These are phyloP conservation scores for Dichomitus squalens DNA, from an alignment of 1,284 basidiomycete genomes.

Conservation along the genomic window DNA sequence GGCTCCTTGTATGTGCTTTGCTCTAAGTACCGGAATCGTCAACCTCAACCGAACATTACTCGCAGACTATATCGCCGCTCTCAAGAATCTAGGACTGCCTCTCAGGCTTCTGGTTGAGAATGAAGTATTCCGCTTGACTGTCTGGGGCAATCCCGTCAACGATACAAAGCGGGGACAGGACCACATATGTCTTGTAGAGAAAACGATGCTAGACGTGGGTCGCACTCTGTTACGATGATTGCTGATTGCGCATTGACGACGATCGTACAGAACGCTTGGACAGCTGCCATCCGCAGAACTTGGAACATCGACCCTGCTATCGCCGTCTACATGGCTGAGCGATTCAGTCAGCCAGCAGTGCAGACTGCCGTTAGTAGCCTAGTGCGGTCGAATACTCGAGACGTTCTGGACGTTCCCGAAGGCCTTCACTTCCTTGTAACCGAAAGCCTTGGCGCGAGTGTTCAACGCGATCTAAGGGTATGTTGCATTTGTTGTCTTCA, in stretches of 20 bases:
- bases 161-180: constrained; percentile 72
- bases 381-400: constrained; percentile 73
- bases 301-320: constrained; percentile 89
- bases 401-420: constrained; percentile 77
- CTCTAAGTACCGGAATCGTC: not conserved
- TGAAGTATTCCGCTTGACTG: constrained; percentile 83
- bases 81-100: constrained; percentile 64
- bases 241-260: not conserved
- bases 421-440: constrained; percentile 83
- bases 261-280: constrained; percentile 65
- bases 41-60: not conserved
- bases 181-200: constrained; percentile 58
- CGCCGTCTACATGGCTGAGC: constrained; percentile 82
- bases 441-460: constrained; percentile 58
- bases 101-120: constrained; percentile 87
- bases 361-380: constrained; percentile 75
- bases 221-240: not conserved
- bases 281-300: constrained; percentile 64
- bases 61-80: constrained; percentile 54
- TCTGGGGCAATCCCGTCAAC: constrained; percentile 91
- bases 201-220: constrained; percentile 60
- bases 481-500: constrained; percentile 4
- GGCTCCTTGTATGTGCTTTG: constrained; percentile 44
- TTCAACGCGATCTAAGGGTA: constrained; percentile 77
- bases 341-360: constrained; percentile 74